Evolutionary conservation across 805 yeast genomes (phyloP).

Genomic region (Groenewaldozyma salmanticensis): DNA sequence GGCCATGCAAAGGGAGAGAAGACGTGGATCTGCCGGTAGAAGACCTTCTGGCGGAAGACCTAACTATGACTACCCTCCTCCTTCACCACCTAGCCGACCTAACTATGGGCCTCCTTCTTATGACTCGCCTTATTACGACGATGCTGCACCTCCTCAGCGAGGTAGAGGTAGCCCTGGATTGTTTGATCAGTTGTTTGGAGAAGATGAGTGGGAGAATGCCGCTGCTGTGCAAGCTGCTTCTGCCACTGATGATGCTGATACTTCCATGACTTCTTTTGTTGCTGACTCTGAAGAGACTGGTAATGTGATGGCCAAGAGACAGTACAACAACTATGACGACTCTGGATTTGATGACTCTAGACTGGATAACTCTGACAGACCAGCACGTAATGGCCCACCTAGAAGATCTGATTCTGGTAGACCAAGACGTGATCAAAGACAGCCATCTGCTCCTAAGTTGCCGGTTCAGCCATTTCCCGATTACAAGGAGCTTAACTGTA

Average conservation of each 20-base stretch:
- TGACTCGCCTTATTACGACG: not conserved
- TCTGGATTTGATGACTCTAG: not conserved
- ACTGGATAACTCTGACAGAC: not conserved
- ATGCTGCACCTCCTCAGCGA: not conserved
- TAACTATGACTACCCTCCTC: not conserved
- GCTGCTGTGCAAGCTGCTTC: not conserved
- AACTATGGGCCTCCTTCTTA: not conserved
- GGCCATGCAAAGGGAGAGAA: not conserved
- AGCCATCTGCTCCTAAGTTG: not conserved
- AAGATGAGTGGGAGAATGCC: not conserved
- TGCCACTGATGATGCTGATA: not conserved
- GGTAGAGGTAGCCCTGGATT: not conserved
- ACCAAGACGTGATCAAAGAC: not conserved
- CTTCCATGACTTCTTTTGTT: not conserved
- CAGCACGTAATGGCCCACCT: not conserved
- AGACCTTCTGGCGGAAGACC: not conserved
- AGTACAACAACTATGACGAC: too few relatives aligned
- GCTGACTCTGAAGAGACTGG: not conserved
- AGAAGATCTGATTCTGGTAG: not conserved
- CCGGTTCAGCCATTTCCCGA: not conserved
- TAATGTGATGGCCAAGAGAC: too few relatives aligned
- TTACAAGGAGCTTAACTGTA: not conserved
- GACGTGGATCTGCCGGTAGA: not conserved
- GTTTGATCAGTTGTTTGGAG: not conserved
- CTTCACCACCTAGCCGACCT: not conserved